Conservation (phyloP, 192 early-diverging fungal species). For the Phlyctochytrium arcticum region DNA sequence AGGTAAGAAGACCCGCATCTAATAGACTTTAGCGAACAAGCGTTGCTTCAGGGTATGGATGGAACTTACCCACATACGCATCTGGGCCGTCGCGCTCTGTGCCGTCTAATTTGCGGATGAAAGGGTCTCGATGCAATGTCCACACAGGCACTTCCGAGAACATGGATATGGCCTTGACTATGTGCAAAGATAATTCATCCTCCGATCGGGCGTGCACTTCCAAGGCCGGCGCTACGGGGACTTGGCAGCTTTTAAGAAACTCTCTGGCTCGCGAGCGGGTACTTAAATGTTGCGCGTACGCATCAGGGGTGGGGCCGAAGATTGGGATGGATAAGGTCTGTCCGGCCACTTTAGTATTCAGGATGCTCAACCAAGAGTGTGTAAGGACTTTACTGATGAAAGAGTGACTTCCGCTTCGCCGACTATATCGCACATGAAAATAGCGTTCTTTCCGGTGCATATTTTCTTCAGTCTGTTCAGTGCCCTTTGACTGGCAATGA, state of each 20-base stretch:
- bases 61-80: constrained; percentile 10
- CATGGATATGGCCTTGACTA: constrained; percentile 16
- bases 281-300: constrained; percentile 14
- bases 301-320: constrained; percentile 18
- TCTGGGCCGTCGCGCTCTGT: constrained; percentile 7
- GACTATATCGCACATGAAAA: constrained; percentile 15
- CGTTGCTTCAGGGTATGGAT: not conserved
- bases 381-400: constrained; percentile 13
- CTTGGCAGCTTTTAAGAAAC: constrained; percentile 5
- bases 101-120: not conserved
- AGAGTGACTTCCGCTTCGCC: constrained; percentile 19
- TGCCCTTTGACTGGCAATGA: constrained; percentile 14
- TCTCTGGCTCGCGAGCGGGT: constrained; percentile 1
- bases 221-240: constrained; percentile 12
- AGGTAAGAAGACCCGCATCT: constrained; percentile 6
- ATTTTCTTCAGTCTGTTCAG: constrained; percentile 6
- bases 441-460: constrained; percentile 6
- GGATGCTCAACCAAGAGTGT: too few relatives aligned
- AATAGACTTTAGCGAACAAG: not conserved
- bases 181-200: constrained; percentile 9
- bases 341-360: not conserved
- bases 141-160: constrained; percentile 15
- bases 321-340: constrained; percentile 12
- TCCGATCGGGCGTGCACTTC: constrained; percentile 4
- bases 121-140: not conserved